Percentiles rank a stretch among this genome's conserved stretches.
phyloP scores from a whole-genome alignment of 2,329 filamentous ascomycete genomes.

The Fusarium sp. region DNA sequence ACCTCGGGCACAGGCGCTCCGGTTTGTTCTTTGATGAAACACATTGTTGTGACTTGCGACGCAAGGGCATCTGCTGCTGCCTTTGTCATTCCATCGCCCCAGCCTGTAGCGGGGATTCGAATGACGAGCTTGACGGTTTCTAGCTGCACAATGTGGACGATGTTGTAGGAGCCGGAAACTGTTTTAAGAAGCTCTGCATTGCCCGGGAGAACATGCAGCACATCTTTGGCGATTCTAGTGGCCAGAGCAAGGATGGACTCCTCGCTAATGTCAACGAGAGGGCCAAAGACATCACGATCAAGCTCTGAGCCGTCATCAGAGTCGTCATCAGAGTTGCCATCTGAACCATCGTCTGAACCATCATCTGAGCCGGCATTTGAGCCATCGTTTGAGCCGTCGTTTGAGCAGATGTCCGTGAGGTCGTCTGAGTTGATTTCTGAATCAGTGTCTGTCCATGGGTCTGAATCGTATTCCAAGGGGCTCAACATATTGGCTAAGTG shows the following conservation, averaged over 20 bases:
- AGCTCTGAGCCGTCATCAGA: not conserved
- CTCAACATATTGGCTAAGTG: not conserved
- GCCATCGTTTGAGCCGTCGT: not conserved
- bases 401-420: not conserved
- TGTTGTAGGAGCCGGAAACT: constrained; percentile 3
- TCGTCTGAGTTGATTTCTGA: not conserved
- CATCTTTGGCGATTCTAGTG: not conserved
- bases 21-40: constrained; percentile 4
- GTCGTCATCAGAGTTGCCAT: not conserved
- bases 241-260: not conserved
- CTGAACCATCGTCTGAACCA: not conserved
- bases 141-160: not conserved
- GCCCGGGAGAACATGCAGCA: not conserved
- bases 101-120: constrained; percentile 17
- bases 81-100: constrained; percentile 24
- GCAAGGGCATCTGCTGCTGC: constrained; percentile 15
- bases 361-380: not conserved
- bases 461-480: no score
- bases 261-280: not conserved
- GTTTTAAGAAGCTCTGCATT: not conserved
- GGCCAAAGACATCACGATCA: not conserved
- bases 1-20: not conserved
- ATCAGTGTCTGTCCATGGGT: not conserved
- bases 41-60: constrained; percentile 20
- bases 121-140: constrained; percentile 20